Conservation (phyloP, 2,329 filamentous ascomycete genomes). For the Nannizzia gypsea region DNA sequence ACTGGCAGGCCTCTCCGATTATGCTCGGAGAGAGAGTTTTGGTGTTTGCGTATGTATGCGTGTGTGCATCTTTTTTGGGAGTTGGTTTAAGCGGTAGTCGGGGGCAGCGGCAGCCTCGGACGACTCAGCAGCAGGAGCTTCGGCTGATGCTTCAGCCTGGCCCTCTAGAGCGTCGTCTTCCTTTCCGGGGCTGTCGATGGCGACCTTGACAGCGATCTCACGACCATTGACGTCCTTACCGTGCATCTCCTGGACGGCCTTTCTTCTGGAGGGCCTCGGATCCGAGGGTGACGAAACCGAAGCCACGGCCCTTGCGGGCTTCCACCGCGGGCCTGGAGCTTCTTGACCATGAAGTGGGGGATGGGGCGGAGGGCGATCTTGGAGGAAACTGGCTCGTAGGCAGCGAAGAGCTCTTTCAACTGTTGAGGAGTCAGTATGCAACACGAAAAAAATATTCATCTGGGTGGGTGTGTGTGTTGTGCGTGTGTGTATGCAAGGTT, state of each 20-base stretch:
- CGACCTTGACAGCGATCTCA: conserved; percentile 99
- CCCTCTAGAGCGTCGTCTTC: conserved; percentile 62
- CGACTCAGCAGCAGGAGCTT: conserved; percentile 17
- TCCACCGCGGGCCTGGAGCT: conserved; percentile 97
- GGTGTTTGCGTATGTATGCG: no score
- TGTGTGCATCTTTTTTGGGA: conserved; percentile 17
- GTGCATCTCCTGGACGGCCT: conserved; percentile 97
- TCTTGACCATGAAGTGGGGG: conserved; percentile 99
- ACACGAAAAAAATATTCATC: no score
- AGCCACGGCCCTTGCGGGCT: conserved; percentile 96
- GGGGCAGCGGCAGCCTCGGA: conserved; percentile 32
- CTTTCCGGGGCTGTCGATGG: conserved; percentile 98
- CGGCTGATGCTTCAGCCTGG: conserved; percentile 28
- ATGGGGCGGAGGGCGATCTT: conserved; percentile 99
- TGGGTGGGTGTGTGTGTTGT: no score
- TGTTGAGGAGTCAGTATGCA: conserved; percentile 28
- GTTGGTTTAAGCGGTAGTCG: conserved; percentile 21
- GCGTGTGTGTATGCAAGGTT: neutral
- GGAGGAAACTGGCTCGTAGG: conserved; percentile 82
- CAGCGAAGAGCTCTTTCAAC: conserved; percentile 95
- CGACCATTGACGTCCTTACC: conserved; percentile 98
- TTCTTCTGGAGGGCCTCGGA: conserved; percentile 94
- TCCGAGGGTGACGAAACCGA: conserved; percentile 92
- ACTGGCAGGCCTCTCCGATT: neutral
- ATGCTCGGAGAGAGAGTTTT: conserved; percentile 12